phyloP scores from a whole-genome alignment of 768 basidiomycete genomes.

The Butyriboletus loyo region DNA sequence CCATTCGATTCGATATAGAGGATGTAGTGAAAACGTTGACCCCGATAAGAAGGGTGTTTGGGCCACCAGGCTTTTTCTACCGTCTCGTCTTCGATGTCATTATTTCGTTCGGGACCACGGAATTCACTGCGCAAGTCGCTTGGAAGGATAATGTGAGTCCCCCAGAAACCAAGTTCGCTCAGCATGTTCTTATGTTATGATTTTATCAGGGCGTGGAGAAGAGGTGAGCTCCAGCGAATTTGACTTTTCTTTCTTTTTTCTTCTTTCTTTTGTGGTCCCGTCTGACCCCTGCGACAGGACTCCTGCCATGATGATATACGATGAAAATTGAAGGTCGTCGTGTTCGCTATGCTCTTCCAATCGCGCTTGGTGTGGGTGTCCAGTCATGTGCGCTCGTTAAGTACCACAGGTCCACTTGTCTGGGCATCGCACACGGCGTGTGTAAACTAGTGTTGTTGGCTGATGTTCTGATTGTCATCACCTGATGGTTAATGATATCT shows the following conservation, averaged over 20 bases:
- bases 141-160: constrained; percentile 10
- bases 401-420: background rate
- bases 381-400: background rate
- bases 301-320: constrained; percentile 4
- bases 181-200: background rate
- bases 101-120: constrained; percentile 13
- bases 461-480: background rate
- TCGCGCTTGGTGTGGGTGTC: background rate
- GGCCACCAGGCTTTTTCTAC: constrained; percentile 3
- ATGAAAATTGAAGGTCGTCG: background rate
- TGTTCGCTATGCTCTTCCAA: background rate
- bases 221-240: background rate
- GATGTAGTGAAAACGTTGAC: constrained; percentile 3
- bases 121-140: constrained; percentile 25
- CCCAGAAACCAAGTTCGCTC: too few relatives aligned
- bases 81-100: constrained; percentile 2
- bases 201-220: constrained; percentile 4
- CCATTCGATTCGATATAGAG: background rate
- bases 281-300: background rate
- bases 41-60: background rate
- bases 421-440: background rate
- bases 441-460: background rate
- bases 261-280: too few relatives aligned
- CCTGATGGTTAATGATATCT: background rate
- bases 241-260: too few relatives aligned